A percentile compares a stretch with the other conserved stretches of the same genome.
Conservation (phyloP, 148 eudicot species). For the Amaranthus hypochondriacus region DNA sequence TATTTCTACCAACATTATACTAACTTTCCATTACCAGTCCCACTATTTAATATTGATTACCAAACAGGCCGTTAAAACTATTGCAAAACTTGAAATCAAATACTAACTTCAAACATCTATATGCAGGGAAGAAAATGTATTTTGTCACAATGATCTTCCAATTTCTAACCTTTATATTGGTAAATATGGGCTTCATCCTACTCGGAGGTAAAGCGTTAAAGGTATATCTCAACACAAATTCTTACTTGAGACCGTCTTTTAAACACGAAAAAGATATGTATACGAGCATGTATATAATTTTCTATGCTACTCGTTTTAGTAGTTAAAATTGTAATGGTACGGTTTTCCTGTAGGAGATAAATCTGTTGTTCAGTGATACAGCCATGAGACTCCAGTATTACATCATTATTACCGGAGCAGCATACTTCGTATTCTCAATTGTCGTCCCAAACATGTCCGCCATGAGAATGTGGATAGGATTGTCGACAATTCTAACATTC, state of each 20-base stretch:
- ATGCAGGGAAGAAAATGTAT: constrained; percentile 48
- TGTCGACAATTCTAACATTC: constrained; percentile 43
- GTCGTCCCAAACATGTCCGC: constrained; percentile 61
- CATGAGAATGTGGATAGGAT: constrained; percentile 56
- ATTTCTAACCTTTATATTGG: constrained; percentile 35
- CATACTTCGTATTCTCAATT: constrained; percentile 41
- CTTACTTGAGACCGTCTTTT: no score
- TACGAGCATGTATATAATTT: no score
- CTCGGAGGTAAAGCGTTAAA: constrained; percentile 59
- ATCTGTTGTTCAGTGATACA: constrained; percentile 41
- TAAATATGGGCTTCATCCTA: constrained; percentile 60
- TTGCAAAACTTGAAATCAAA: no score
- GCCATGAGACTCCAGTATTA: constrained; percentile 55
- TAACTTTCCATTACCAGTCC: no score
- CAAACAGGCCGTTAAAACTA: no score
- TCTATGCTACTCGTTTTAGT: no score
- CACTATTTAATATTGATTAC: no score
- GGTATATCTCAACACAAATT: constrained; percentile 21
- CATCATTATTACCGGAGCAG: constrained; percentile 53
- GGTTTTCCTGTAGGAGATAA: constrained; percentile 42
- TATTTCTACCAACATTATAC: no score
- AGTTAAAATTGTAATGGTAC: background rate
- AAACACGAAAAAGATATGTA: no score
- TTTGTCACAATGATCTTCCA: constrained; percentile 52
- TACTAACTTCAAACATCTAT: background rate